Percentiles rank a stretch among this genome's conserved stretches.
These are phyloP conservation scores for Solanum pennellii DNA, from an alignment of 257 asterid genomes.

Conservation along the genomic window DNA sequence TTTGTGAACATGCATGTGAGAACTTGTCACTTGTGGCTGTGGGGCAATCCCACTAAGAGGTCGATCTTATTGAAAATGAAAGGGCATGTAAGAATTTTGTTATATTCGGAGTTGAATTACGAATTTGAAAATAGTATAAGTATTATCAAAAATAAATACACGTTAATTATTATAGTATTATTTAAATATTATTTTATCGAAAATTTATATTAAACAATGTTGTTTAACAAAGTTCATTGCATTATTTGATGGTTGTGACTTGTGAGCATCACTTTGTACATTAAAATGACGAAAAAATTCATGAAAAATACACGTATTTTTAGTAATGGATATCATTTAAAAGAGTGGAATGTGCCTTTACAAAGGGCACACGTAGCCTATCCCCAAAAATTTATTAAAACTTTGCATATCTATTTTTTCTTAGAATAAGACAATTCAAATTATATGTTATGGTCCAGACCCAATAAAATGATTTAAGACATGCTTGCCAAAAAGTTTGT, in stretches of 20 bases:
- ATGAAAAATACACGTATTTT: not conserved
- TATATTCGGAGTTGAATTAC: fast-evolving
- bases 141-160: not conserved
- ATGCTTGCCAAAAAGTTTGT: not conserved
- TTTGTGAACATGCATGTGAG: not conserved
- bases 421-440: not conserved
- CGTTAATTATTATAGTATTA: no score
- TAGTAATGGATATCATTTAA: not conserved
- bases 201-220: not conserved
- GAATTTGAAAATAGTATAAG: not conserved
- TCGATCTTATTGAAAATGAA: not conserved
- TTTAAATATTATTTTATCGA: no score
- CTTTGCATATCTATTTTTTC: not conserved
- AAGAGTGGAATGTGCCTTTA: not conserved
- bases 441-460: not conserved
- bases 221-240: not conserved
- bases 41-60: not conserved
- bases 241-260: not conserved
- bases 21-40: not conserved
- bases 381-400: not conserved
- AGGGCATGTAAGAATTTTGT: not conserved
- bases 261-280: not conserved
- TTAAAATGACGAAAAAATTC: not conserved
- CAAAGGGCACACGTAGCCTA: not conserved
- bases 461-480: not conserved